Conservation (phyloP, 1,284 basidiomycete species). For the Rhodofomes roseus region DNA sequence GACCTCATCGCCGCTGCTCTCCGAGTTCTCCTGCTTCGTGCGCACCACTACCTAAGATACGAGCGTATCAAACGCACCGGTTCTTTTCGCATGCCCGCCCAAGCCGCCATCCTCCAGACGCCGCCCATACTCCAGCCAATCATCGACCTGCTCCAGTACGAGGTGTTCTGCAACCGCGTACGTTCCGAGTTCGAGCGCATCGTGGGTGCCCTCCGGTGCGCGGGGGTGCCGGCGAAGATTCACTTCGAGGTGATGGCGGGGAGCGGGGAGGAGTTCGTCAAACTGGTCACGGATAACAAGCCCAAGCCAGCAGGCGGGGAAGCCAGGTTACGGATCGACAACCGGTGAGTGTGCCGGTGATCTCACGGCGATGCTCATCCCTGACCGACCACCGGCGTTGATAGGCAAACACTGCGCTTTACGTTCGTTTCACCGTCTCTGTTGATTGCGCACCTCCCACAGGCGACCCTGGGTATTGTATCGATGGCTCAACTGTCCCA, state of each 20-base stretch:
- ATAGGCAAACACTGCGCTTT: constrained; percentile 67
- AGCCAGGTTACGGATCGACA: constrained; percentile 62
- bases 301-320: constrained; percentile 54
- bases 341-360: constrained; percentile 40
- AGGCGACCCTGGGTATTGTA: constrained; percentile 66
- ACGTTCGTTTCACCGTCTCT: constrained; percentile 71
- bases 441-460: constrained; percentile 67
- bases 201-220: constrained; percentile 41
- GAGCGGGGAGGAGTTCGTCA: constrained; percentile 54
- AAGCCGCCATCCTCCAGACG: constrained; percentile 28
- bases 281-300: constrained; percentile 33
- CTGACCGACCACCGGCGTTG: not conserved
- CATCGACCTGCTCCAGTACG: constrained; percentile 74
- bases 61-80: constrained; percentile 42
- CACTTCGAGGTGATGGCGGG: constrained; percentile 65
- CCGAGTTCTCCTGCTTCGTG: constrained; percentile 60
- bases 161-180: constrained; percentile 63
- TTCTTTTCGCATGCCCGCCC: constrained; percentile 19
- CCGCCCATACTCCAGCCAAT: constrained; percentile 53
- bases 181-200: constrained; percentile 53
- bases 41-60: constrained; percentile 49
- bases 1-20: constrained; percentile 67
- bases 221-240: constrained; percentile 55
- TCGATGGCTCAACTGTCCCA: constrained; percentile 74
- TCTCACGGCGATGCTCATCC: not conserved